Evolutionary conservation across 2,329 filamentous ascomycete genomes (phyloP).

Genomic region (Colletotrichum orchidophilum): DNA sequence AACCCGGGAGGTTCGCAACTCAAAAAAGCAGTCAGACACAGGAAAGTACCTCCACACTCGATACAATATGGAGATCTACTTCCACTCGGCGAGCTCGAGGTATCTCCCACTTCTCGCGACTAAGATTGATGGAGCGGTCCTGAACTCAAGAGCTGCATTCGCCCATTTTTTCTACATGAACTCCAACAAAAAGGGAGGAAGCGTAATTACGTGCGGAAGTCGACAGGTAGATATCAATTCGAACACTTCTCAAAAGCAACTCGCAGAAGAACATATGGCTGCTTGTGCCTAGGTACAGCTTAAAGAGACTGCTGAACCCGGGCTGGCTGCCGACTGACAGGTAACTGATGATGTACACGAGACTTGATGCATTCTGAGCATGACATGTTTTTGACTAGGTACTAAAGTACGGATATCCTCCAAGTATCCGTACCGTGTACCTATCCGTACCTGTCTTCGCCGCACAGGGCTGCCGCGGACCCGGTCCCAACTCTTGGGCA

Average conservation of each 20-base stretch:
- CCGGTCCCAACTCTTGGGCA: slow-evolving; percentile 16
- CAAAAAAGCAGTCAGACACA: slow-evolving; percentile 1
- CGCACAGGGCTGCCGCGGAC: slow-evolving; percentile 24
- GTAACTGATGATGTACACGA: neutral
- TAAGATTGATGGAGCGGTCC: neutral
- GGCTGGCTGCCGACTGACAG: neutral
- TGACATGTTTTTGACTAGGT: neutral
- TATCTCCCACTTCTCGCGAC: neutral
- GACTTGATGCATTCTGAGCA: neutral
- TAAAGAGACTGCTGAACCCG: neutral
- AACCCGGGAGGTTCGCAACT: slow-evolving; percentile 17
- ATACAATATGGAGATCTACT: neutral
- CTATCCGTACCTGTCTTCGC: neutral
- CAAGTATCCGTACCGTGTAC: no score
- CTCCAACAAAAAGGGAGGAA: neutral
- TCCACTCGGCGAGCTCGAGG: neutral
- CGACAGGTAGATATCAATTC: neutral
- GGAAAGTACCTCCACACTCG: neutral
- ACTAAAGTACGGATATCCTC: neutral
- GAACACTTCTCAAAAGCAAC: neutral
- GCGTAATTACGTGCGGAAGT: neutral
- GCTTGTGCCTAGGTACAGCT: no score
- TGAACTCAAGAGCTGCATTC: neutral
- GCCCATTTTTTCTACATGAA: neutral
- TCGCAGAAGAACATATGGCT: neutral